Base-by-base conservation (phyloP, 768 basidiomycete species). In the Termitomyces titanicus region DNA sequence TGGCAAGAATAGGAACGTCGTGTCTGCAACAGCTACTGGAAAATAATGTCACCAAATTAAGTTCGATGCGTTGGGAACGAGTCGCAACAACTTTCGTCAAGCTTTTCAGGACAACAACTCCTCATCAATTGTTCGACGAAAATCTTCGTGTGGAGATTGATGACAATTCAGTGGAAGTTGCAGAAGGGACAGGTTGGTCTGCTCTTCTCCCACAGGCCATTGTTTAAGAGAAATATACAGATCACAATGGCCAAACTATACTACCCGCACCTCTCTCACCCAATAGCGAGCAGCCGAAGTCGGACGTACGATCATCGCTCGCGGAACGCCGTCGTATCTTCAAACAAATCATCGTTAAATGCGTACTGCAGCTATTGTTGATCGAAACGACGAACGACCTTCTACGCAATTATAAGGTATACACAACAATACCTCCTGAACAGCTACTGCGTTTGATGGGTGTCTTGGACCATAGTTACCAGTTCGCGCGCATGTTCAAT, bases 341-440 rank as follows among this genome's bases (percentile, higher is more conserved):
- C 84, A 91, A 94, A 68, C 97, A 98, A 70, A 98, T 99, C 72
- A 98, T 99, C 58, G 94, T 98, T 61, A 98, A 98, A 88, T 99
- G 97, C 69, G 97, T 99, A 20, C 81, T 99, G 29, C 97, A 99
- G 64, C 74, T 99, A 20, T 79, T 98, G 51, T 80, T 99, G 35
- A 98, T 99, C 60, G 97, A 99, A 74, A 98, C 92, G 7, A 96
- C 95, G 3, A 94, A 94, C 65, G 97, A 98, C 61, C 78, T 99
- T 22, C 79, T 99, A 31, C 90, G 94, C 56, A 98, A 96, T 65
- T 80, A 92, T 56, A 84, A 89, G 38, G 91, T 99, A 44, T 98
- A 98, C 74, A 80, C 77, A 44, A 92, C 89, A 3, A 98, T 98
- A 63, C 97, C 97, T 35, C 92, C 97, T 0, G 88, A 93, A 58